Base-by-base conservation (phyloP, 2,329 filamentous ascomycete species). In the Pseudogymnoascus sp. region DNA sequence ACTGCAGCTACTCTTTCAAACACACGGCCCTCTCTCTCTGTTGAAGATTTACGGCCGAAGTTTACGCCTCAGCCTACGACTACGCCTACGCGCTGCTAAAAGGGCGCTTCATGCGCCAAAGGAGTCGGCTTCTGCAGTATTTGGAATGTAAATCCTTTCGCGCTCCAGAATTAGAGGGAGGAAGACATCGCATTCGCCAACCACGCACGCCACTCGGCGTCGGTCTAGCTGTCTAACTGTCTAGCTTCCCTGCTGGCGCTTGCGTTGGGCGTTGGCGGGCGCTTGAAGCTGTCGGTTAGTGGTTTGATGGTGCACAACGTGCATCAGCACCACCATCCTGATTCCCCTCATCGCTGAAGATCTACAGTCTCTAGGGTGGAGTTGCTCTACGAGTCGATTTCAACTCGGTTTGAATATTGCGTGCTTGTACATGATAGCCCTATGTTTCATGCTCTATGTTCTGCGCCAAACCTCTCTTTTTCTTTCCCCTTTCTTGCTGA, bases 171-270 rank as follows among this genome's bases (percentile, higher is more conserved):
- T 30, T 50, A 41, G 38, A 41, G 11, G 7, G n/a, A 38, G n/a
- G 8, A 37, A 43, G 20, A 43, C 20, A 25, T 9, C 8, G 28
- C 14, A 50, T 30, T 50, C 41, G 22, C 41, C 41, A 30, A 50
- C 41, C 22, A 50, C 14, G 22, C 41, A 50, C 16, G 41, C 41
- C 41, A 30, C 41, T 16, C 22, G 22, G 41, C 22, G 22, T 25
- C 25, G 41, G 2, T n/a, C 41, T 43, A 6, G 11, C 20, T 16
- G n/a, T 18, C 37, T 18, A 38, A 6, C 37, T n/a, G 14, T 30
- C 41, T 50, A 50, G 41, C 41, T 50, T 30, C 41, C 14, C 41
- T 50, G 22, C 41, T 50, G 41, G 41, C 41, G 41, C 41, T 50
- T 50, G 41, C 22, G 41, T 30, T 50, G 41, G 41, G 41, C 41